phyloP scores from a whole-genome alignment of 129 eudicot genomes.

The Arctium minus region DNA sequence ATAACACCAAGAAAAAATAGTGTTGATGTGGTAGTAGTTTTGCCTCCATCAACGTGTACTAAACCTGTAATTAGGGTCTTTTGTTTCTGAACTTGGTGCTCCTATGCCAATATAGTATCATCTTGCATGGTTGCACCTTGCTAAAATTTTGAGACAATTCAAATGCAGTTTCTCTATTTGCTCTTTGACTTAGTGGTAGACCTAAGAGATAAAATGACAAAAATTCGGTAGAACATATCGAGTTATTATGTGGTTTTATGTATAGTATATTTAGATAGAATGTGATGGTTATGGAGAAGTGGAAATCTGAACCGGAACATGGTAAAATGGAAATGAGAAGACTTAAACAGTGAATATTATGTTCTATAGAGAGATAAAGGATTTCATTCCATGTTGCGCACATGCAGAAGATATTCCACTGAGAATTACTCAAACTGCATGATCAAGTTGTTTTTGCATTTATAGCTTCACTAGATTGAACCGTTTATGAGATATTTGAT shows the following conservation, averaged over 20 bases:
- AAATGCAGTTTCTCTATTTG: background rate
- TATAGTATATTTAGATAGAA: background rate
- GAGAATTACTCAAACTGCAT: background rate
- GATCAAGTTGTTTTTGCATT: background rate
- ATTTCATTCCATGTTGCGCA: background rate
- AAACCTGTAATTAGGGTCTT: background rate
- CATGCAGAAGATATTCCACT: background rate
- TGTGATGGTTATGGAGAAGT: background rate
- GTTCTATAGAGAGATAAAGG: background rate
- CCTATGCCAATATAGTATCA: background rate
- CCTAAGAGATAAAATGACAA: background rate
- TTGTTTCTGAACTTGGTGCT: background rate
- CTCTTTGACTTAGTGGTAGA: background rate
- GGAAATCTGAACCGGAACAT: background rate
- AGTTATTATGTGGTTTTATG: background rate
- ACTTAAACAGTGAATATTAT: background rate
- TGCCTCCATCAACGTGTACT: background rate
- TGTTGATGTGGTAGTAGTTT: background rate
- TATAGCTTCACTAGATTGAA: slow-evolving; percentile 7
- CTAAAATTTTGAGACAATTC: background rate
- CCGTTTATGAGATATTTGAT: background rate
- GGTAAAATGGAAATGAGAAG: background rate
- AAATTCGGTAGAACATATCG: background rate
- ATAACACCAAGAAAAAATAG: background rate
- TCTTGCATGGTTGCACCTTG: background rate